Conservation (phyloP, 1,139 yeast genomes). For the Candida freyschussii region DNA sequence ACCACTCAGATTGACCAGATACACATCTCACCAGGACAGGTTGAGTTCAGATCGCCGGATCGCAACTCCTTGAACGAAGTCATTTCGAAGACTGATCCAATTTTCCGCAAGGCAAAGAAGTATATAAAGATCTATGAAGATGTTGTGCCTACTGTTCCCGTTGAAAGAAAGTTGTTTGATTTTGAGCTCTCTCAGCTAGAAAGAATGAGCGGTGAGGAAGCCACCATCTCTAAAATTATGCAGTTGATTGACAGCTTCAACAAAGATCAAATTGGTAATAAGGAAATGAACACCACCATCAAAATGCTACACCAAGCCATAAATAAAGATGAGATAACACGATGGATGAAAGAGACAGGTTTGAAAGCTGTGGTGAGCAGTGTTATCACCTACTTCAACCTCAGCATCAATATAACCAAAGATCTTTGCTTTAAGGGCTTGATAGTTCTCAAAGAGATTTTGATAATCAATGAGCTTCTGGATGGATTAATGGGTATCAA, state of each 20-base stretch:
- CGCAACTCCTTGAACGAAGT: conserved; percentile 16
- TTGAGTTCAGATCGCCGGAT: conserved; percentile 9
- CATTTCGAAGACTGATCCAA: conserved; percentile 27
- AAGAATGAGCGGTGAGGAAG: conserved; percentile 4
- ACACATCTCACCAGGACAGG: conserved; percentile 25
- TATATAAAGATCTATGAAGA: conserved; percentile 24
- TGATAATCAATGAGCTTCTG: conserved; percentile 18
- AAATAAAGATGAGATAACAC: conserved; percentile 8
- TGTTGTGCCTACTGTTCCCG: conserved; percentile 4
- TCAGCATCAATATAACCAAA: conserved; percentile 20
- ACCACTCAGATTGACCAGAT: conserved; percentile 20
- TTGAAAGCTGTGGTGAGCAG: conserved; percentile 11
- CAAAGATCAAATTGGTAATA: conserved; percentile 11
- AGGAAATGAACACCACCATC: conserved; percentile 17
- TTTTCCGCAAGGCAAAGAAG: conserved; percentile 16
- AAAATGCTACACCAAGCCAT: conserved; percentile 17
- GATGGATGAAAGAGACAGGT: conserved; percentile 21
- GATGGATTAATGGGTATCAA: conserved; percentile 7
- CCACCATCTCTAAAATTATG: conserved; percentile 10
- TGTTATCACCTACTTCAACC: conserved; percentile 18
- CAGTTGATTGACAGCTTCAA: conserved; percentile 9
- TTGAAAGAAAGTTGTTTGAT: conserved; percentile 16
- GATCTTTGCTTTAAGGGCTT: conserved; percentile 24
- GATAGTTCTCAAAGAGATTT: conserved; percentile 21
- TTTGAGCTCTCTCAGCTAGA: conserved; percentile 17